Percentiles rank a stretch among this genome's conserved stretches.
These are phyloP conservation scores for Suhomyces tanzawaensis DNA, from an alignment of 805 yeast genomes.

Conservation along the genomic window DNA sequence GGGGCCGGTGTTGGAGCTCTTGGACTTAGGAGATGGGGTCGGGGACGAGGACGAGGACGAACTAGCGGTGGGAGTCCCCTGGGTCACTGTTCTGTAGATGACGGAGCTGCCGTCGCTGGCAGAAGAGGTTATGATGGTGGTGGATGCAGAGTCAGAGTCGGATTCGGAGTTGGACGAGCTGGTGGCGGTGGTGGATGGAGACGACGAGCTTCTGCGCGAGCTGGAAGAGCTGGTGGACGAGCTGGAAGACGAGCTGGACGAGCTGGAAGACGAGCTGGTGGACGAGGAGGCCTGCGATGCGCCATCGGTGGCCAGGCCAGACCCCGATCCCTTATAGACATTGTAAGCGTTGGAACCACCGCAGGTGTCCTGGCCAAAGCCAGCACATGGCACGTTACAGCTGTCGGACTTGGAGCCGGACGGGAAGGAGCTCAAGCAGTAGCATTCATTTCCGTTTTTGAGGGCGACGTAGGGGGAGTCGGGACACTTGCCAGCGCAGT, in stretches of 20 bases:
- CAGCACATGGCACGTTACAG: constrained; percentile 34
- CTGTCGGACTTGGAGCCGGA: constrained; percentile 14
- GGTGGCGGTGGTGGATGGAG: constrained; percentile 11
- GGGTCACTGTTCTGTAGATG: constrained; percentile 10
- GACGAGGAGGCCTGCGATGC: background rate
- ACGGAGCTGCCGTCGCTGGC: constrained; percentile 8
- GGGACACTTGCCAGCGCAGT: constrained; percentile 30
- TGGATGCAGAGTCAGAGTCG: background rate
- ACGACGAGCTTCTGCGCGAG: constrained; percentile 4
- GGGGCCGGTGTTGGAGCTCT: constrained; percentile 37
- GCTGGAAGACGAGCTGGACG: constrained; percentile 8
- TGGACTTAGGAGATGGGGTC: constrained; percentile 7
- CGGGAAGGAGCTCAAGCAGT: constrained; percentile 36
- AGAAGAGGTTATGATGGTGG: constrained; percentile 4
- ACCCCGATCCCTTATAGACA: constrained; percentile 28
- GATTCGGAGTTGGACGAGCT: constrained; percentile 1
- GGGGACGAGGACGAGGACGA: constrained; percentile 6
- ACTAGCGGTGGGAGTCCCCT: constrained; percentile 4
- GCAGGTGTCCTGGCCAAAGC: constrained; percentile 33
- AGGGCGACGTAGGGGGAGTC: constrained; percentile 39
- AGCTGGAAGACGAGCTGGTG: constrained; percentile 5
- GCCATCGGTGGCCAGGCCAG: background rate
- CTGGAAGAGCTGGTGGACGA: constrained; percentile 13
- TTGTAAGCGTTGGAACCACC: constrained; percentile 37
- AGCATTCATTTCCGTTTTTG: constrained; percentile 35